Percentiles rank a stretch among this genome's conserved stretches.
phyloP scores from a whole-genome alignment of 2,329 filamentous ascomycete species.

The Scedosporium minutisporum region DNA sequence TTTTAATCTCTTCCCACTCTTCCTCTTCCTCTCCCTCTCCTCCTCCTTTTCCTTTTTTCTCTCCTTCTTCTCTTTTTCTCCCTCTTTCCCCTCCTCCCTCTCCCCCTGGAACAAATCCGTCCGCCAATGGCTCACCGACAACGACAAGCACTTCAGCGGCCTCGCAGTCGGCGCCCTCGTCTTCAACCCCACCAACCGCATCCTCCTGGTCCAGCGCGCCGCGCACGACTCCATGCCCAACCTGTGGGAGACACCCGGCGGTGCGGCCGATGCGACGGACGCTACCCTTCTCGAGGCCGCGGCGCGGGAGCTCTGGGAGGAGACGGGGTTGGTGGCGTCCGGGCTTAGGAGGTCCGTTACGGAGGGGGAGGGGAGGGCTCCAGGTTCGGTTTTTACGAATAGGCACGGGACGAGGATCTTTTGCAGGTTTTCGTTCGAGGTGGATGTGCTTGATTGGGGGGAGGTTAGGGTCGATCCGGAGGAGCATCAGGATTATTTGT shows the following conservation, averaged over 20 bases:
- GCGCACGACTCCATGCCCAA: constrained; percentile 32
- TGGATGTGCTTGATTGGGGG: constrained; percentile 14
- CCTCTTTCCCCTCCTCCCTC: constrained; percentile 10
- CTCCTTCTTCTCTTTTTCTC: too few species aligned
- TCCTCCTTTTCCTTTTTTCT: too few species aligned
- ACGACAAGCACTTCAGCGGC: constrained; percentile 12
- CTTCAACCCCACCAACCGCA: constrained; percentile 20
- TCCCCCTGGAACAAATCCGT: constrained; percentile 11
- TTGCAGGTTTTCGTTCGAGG: constrained; percentile 26
- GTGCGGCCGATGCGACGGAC: constrained; percentile 33
- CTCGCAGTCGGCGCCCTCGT: constrained; percentile 24
- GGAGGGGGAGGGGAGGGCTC: constrained; percentile 3
- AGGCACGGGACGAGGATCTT: constrained; percentile 20
- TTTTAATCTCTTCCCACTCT: too few species aligned
- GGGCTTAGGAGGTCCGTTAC: constrained; percentile 19
- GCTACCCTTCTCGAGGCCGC: constrained; percentile 29
- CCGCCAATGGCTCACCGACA: constrained; percentile 10
- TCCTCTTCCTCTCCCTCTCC: too few species aligned
- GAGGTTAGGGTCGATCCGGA: constrained; percentile 25
- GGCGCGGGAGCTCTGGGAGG: constrained; percentile 39
- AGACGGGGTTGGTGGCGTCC: constrained; percentile 28
- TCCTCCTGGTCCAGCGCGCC: constrained; percentile 38
- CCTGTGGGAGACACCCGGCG: constrained; percentile 40
- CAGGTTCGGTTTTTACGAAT: constrained; percentile 21
- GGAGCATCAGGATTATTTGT: constrained; percentile 30